phyloP scores from a whole-genome alignment of 164 flowering plant species.

The Vitis vinifera region ASM3070453v1 NC_081808.1:22955501-22956000 shows the following conservation, averaged over 20 bases:
- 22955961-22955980: constrained; percentile 18
- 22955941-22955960: constrained; percentile 14
- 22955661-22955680: constrained; percentile 19
- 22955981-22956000: constrained; percentile 20
- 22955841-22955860: constrained; percentile 23
- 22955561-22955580: constrained; percentile 6
- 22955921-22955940: constrained; percentile 22
- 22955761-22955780: constrained; percentile 19
- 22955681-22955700: constrained; percentile 19
- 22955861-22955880: constrained; percentile 15
- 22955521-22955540: constrained; percentile 14
- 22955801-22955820: constrained; percentile 17
- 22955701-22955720: constrained; percentile 19
- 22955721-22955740: constrained; percentile 17
- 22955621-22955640: constrained; percentile 15
- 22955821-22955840: constrained; percentile 17
- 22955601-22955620: constrained; percentile 14
- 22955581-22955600: constrained; percentile 13
- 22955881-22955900: constrained; percentile 5
- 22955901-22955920: constrained; percentile 18
- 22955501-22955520: constrained; percentile 28
- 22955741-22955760: constrained; percentile 13
- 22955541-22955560: constrained; percentile 18
- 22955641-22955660: constrained; percentile 18
- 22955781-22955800: constrained; percentile 15